A percentile compares a stretch with the other conserved stretches of the same genome.
Evolutionary conservation across 1,284 basidiomycete species (phyloP).

Genomic region (Boletellus deceptivus): DNA sequence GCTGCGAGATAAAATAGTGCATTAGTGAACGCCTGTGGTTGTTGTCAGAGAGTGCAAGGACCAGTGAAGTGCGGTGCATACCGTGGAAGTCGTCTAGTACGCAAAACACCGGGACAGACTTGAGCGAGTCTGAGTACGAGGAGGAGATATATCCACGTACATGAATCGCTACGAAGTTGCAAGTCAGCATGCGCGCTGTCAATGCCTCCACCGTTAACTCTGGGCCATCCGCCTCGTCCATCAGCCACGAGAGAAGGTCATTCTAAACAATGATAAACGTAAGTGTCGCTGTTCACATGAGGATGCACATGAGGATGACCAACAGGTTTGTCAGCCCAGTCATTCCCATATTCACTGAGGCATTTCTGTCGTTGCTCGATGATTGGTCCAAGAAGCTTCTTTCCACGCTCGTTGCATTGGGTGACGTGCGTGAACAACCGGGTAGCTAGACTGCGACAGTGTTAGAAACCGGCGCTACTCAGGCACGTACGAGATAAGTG

Average conservation of each 20-base stretch:
- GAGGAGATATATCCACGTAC: too few relatives aligned
- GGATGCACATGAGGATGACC: too few relatives aligned
- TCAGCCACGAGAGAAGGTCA: too few relatives aligned
- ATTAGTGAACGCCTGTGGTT: slow-evolving; percentile 29
- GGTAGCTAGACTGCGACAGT: slow-evolving; percentile 1
- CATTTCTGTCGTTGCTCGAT: slow-evolving; percentile 38
- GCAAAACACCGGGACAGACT: too few relatives aligned
- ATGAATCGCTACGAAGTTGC: too few relatives aligned
- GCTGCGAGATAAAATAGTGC: slow-evolving; percentile 37
- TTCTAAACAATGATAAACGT: background rate
- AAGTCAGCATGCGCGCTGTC: too few relatives aligned
- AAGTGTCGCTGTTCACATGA: background rate
- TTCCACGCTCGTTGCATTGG: slow-evolving; percentile 3
- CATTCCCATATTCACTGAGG: slow-evolving; percentile 34
- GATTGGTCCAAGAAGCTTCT: slow-evolving; percentile 33
- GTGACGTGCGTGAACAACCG: background rate
- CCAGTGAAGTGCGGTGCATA: too few relatives aligned
- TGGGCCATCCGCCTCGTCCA: too few relatives aligned
- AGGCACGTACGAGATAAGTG: too few relatives aligned
- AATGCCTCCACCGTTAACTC: too few relatives aligned
- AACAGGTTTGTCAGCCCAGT: slow-evolving; percentile 32
- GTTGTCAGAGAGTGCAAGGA: too few relatives aligned
- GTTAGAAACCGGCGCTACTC: background rate
- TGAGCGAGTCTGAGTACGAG: too few relatives aligned
- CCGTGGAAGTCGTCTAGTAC: slow-evolving; percentile 13